Evolutionary conservation across 108 stramenopile genomes (phyloP), one percentile per base, ranked within the genome.

Genomic region (Phaeodactylum tricornutum): DNA sequence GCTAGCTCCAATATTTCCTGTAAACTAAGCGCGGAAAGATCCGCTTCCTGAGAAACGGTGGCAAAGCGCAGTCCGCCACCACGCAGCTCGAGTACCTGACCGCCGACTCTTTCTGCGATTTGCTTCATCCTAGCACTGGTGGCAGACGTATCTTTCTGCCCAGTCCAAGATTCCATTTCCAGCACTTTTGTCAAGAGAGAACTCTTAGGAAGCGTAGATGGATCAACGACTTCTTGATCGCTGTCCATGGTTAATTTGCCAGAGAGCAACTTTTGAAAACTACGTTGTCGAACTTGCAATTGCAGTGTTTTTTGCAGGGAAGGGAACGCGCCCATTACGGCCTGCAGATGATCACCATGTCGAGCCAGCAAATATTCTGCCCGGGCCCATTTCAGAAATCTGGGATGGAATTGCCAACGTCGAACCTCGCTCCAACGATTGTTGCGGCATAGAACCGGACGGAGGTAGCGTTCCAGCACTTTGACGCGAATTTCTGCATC

Each of bases 371-470:
- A 64, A 43, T 69, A 77, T 64, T 90, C 88, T 29, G 45, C 53
- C 39, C 88, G 65, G 4, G 61, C 47, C 81, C 82, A 90, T 41
- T 73, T 77, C 47, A 83, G 38, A n/a, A 90, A 67, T 38, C 66
- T 62, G 2, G 35, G 22, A 34, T 69, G 50, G 47, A 71, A 78
- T 9, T 50, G 53, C 72, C 63, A 77, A 47, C 64, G 50, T 1
- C 21, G 16, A 22, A 74, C 50, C 61, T 85, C 71, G 8, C 34
- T 29, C 61, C 66, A 72, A n/a, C 33, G 32, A 56, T 66, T 48
- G 24, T 65, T 70, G 11, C 78, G 77, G 12, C 77, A 29, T 23
- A 90, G 56, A 21, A 74, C 66, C n/a, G 79, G 76, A 20, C 79
- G 66, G 16, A 90, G 27, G 26, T 70, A 73, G 26, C 55, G 30